Base-by-base conservation (phyloP, 2,329 filamentous ascomycete species). In the Aspergillus pseudoterreus region DNA sequence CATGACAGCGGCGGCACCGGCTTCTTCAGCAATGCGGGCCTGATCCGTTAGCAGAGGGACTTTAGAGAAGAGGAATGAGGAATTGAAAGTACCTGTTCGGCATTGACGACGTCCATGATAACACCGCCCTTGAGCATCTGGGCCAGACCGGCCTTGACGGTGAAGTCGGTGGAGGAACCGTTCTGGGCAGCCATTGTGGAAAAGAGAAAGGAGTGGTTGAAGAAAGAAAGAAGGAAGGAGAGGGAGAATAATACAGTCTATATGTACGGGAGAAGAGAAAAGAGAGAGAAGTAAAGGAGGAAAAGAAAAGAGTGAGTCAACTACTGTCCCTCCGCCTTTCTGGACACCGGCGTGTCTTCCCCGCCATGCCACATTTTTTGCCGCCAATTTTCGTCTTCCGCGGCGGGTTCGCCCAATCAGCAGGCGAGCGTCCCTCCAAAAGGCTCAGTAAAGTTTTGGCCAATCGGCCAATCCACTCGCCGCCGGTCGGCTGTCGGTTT, bases 91-190 rank as follows among this genome's bases (percentile, higher is more conserved):
- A 84, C 84, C 78, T 89, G 92, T 68, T 90, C 88, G 22, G 91
- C 89, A 71, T 92, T 90, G 57, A 95, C 90, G 52, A 97, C 94
- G 75, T 99, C 94, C 94, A 99, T 99, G 75, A 99, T 99, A 60
- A 99, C 94, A 66, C 94, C 94, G 70, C 94, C 94, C 81, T 97
- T 96, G 75, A 97, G 80, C 94, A 99, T 99, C 75, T 95, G 88
- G 21, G 94, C 94, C 59, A 99, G 80, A 53, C 92, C 94, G 49
- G 90, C 88, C 82, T 99, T 99, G 81, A 96, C 86, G 61, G 86
- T 86, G 74, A 96, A 95, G 73, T 83, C 80, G 59, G 78, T 77
- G 58, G 73, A 70, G 45, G 73, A 56, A 54, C 65, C 67, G 52
- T 60, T 64, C 53, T 50, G 56, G 52, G 68, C 59, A 53, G 70